These are phyloP conservation scores for Xylaria telfairii DNA, from an alignment of 495 filamentous ascomycete genomes.

Conservation along the genomic window DNA sequence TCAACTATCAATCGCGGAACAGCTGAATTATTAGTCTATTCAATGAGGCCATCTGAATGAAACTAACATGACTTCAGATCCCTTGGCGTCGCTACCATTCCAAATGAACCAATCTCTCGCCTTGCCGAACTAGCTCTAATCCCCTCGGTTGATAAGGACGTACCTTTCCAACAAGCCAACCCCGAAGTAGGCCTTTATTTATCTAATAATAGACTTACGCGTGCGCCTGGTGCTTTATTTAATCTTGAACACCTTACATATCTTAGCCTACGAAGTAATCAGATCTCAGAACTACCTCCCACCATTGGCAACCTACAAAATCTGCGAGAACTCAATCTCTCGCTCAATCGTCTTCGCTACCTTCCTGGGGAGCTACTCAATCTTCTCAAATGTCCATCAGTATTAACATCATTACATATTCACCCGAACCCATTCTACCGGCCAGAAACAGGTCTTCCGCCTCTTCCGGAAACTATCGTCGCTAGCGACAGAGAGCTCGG, in stretches of 20 bases:
- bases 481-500: slow-evolving; percentile 2
- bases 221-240: slow-evolving; percentile 58
- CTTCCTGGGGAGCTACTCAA: slow-evolving; percentile 75
- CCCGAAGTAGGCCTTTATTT: slow-evolving; percentile 69
- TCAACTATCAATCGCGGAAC: background rate
- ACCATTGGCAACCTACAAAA: slow-evolving; percentile 67
- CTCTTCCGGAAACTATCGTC: background rate
- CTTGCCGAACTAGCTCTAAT: slow-evolving; percentile 65
- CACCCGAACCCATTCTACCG: slow-evolving; percentile 57
- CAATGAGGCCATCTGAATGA: background rate
- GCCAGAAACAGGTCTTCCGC: slow-evolving; percentile 30
- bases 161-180: slow-evolving; percentile 44
- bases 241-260: slow-evolving; percentile 65
- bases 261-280: slow-evolving; percentile 75
- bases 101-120: slow-evolving; percentile 58
- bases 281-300: slow-evolving; percentile 67
- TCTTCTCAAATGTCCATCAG: slow-evolving; percentile 54
- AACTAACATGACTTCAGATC: slow-evolving; percentile 38
- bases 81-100: slow-evolving; percentile 43
- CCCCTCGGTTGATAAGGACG: slow-evolving; percentile 46
- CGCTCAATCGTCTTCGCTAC: slow-evolving; percentile 68
- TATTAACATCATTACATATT: slow-evolving; percentile 44
- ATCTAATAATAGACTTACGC: slow-evolving; percentile 62
- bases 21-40: slow-evolving; percentile 3
- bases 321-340: slow-evolving; percentile 71